Evolutionary conservation across 1,284 basidiomycete genomes (phyloP).

Genomic region (Phenoliferia sp.): DNA sequence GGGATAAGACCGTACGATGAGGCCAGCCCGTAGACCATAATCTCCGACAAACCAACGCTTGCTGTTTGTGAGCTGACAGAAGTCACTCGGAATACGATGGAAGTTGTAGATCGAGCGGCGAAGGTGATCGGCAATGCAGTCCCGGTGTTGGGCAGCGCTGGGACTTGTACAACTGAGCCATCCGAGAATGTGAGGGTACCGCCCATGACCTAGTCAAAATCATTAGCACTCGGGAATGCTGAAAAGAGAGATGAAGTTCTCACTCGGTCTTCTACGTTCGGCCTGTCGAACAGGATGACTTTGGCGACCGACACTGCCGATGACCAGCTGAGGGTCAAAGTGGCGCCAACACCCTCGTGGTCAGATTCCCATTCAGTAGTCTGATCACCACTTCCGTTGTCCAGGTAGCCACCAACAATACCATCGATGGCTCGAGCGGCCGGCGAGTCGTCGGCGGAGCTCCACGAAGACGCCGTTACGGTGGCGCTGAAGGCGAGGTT

Average conservation of each 20-base stretch:
- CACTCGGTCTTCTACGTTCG: constrained; percentile 24
- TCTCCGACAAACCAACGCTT: constrained; percentile 17
- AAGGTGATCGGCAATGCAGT: constrained; percentile 15
- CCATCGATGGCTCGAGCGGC: constrained; percentile 13
- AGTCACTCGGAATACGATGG: constrained; percentile 18
- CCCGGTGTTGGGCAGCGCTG: constrained; percentile 24
- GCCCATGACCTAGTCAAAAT: constrained; percentile 4
- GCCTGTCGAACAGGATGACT: constrained; percentile 18
- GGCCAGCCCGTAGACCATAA: background rate
- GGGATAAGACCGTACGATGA: background rate
- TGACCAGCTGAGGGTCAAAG: background rate
- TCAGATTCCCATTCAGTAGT: background rate
- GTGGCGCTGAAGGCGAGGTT: background rate
- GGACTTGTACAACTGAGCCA: constrained; percentile 11
- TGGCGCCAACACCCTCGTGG: background rate
- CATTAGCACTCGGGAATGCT: background rate
- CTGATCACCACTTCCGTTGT: background rate
- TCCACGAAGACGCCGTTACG: background rate
- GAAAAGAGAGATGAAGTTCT: background rate
- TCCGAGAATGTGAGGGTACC: constrained; percentile 18
- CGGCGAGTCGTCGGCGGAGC: background rate
- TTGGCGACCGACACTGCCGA: background rate
- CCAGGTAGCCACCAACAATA: constrained; percentile 21
- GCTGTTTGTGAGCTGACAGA: constrained; percentile 19
- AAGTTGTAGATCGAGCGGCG: background rate